These are phyloP conservation scores for Phialophora macrospora DNA, from an alignment of 2,329 filamentous ascomycete species.

Conservation along the genomic window DNA sequence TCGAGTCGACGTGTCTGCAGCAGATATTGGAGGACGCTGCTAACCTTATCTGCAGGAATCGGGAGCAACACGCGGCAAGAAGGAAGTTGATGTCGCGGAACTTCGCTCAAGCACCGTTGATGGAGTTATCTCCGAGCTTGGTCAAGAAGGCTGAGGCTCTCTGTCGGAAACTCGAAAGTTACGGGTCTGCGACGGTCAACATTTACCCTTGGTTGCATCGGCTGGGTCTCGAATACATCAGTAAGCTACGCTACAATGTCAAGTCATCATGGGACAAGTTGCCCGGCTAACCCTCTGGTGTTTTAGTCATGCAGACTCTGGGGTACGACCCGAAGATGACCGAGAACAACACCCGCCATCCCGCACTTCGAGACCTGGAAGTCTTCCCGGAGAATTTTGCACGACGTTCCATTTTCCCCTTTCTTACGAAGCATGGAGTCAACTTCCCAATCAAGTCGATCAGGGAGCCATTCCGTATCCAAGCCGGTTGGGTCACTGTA, in stretches of 20 bases:
- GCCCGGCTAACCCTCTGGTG: not conserved
- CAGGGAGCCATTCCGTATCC: conserved; percentile 8
- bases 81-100: conserved; percentile 10
- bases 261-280: not conserved
- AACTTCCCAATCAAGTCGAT: not conserved
- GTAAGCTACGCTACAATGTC: not conserved
- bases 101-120: conserved; percentile 2
- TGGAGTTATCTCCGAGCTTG: not conserved
- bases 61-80: conserved; percentile 9
- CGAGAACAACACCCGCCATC: not conserved
- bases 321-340: conserved; percentile 3
- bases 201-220: conserved; percentile 11
- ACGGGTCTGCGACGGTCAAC: conserved; percentile 1
- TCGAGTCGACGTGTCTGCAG: not conserved
- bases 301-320: not conserved
- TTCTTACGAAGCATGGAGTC: not conserved
- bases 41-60: not conserved
- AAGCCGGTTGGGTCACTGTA: conserved; percentile 2
- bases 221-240: conserved; percentile 2
- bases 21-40: not conserved
- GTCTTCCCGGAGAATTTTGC: conserved; percentile 11
- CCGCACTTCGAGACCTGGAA: conserved; percentile 6
- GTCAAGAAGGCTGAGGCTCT: conserved; percentile 3
- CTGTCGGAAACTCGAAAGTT: not conserved
- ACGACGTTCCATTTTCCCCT: not conserved